A percentile compares a stretch with the other conserved stretches of the same genome.
phyloP scores from a whole-genome alignment of 768 basidiomycete genomes.

The Tricholoma saponaceum region DNA sequence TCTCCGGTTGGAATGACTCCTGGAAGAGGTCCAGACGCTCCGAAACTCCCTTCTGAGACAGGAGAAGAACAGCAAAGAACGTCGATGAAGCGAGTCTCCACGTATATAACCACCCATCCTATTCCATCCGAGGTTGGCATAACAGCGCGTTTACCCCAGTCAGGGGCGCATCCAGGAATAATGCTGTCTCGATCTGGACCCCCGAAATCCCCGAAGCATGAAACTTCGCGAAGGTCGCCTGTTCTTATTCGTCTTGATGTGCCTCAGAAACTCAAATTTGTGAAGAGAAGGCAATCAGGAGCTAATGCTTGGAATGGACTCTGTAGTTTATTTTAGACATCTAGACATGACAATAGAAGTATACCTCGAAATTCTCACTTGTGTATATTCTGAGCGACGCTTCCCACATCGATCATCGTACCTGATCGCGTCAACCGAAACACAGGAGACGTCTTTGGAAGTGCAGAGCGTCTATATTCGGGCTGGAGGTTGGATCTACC shows the following conservation, averaged over 20 bases:
- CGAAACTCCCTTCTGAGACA: not conserved
- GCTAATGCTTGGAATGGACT: not conserved
- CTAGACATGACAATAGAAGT: not conserved
- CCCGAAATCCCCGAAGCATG: not conserved
- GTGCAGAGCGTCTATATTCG: too few relatives aligned
- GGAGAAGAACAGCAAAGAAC: not conserved
- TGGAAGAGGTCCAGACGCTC: not conserved
- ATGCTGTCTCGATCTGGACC: not conserved
- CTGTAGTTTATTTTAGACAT: not conserved
- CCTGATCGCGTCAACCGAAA: too few relatives aligned
- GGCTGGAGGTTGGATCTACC: too few relatives aligned
- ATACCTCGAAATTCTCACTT: too few relatives aligned
- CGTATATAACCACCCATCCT: not conserved
- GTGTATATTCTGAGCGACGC: too few relatives aligned
- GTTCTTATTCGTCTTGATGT: not conserved
- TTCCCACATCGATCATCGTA: too few relatives aligned
- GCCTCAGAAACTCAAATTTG: constrained; percentile 2
- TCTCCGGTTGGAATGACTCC: not conserved
- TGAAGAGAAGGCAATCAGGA: not conserved
- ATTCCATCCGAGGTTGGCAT: not conserved
- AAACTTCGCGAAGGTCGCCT: not conserved
- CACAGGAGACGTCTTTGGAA: too few relatives aligned
- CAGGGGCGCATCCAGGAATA: not conserved
- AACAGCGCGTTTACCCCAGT: not conserved
- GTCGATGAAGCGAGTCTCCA: not conserved